Conservation (phyloP, 768 basidiomycete genomes). For the Naematelia aurantialba region DNA sequence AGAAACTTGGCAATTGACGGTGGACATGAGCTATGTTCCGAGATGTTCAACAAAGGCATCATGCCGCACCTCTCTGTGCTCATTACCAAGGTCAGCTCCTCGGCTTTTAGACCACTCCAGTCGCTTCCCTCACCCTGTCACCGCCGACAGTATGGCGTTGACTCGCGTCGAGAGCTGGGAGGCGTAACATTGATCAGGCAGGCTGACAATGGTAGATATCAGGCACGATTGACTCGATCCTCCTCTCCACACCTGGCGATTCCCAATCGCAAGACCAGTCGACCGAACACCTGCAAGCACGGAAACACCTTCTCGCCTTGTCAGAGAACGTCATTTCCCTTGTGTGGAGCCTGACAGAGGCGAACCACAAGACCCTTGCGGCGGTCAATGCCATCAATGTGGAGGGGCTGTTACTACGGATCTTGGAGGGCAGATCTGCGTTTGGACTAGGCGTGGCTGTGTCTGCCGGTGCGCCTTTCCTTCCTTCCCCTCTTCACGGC, state of each 20-base stretch:
- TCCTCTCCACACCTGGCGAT: conserved; percentile 15
- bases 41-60: conserved; percentile 96
- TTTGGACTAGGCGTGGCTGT: conserved; percentile 69
- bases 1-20: conserved; percentile 94
- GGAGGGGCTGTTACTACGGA: conserved; percentile 83
- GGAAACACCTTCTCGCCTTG: conserved; percentile 76
- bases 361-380: conserved; percentile 73
- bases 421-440: conserved; percentile 66
- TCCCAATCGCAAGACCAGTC: conserved; percentile 54
- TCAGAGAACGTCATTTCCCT: conserved; percentile 90
- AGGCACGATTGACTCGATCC: conserved; percentile 63
- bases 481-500: too few relatives aligned
- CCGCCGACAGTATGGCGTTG: too few relatives aligned
- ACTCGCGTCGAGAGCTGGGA: too few relatives aligned
- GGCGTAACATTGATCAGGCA: neutral
- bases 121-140: neutral
- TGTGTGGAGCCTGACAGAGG: conserved; percentile 92
- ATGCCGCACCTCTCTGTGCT: conserved; percentile 56
- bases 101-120: neutral
- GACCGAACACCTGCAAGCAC: conserved; percentile 61
- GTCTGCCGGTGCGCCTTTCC: conserved; percentile 66
- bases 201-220: conserved; percentile 61
- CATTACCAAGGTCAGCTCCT: conserved; percentile 30
- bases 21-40: conserved; percentile 88
- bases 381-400: conserved; percentile 78